Base-by-base conservation (phyloP, 164 flowering plant species). In the Cinnamomum chago region DNA sequence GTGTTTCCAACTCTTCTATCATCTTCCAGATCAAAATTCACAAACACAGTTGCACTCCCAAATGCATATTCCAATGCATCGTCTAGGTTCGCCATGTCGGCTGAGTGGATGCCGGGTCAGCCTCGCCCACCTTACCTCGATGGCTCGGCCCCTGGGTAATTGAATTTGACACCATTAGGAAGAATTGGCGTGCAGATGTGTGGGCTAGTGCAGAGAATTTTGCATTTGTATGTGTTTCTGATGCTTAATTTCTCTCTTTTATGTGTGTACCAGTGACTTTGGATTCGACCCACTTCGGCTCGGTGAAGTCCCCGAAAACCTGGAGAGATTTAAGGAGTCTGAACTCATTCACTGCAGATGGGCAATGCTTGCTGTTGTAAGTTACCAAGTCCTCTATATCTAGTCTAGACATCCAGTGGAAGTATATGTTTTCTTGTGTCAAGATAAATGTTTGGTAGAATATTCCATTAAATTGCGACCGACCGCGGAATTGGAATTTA, bases 311-410 rank as follows among this genome's bases (percentile, higher is more conserved):
- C 98, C 98, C 7, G 94, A 87, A 77, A 95, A 95, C 81, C 85
- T 95, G 0, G 98, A 95, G 89, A 92, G 99, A 71, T 95, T 85
- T 84, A 95, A 93, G 90, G 98, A 93, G 75, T 93, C 98, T 17
- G 99, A 95, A 72, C 86, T 95, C 75, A 81, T 83, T 73, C 99
- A 93, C 86, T 95, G 99, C 93, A 88, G 98, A 93, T 95, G 99
- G 98, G 96, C 96, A 58, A 95, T 95, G 99, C 96, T 95, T 70
- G 99, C 99, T 67, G 98, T 93, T 70, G 99, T 95, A 88, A 89
- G 97, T 83, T 58, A 40, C 47, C 47, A 40, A 40, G 11, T 40
- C 47, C 11, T 5, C 0, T 40, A 40, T 40, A 40, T 40, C 47
- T 40, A 40, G 10, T 40, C 47, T 40, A 40, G 47, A 40, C 47